Conservation (phyloP, 2,329 filamentous ascomycete species). For the Beauveria australis region DNA sequence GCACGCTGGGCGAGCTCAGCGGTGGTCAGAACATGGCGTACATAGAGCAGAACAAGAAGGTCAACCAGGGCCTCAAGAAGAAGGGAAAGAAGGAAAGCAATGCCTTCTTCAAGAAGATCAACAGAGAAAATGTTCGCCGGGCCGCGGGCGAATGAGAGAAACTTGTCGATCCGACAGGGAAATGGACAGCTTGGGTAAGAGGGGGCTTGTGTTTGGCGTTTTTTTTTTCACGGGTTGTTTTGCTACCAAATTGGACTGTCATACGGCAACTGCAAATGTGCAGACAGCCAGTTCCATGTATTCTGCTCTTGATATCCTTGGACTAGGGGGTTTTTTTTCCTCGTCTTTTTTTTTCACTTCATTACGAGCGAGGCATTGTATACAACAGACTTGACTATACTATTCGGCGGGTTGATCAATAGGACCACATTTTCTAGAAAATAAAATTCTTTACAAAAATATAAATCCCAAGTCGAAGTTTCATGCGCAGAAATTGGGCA, state of each 20-base stretch:
- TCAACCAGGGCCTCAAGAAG: slow-evolving; percentile 40
- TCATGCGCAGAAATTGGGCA: too few species aligned
- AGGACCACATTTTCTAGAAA: too few species aligned
- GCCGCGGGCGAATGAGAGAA: slow-evolving; percentile 22
- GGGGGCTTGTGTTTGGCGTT: background rate
- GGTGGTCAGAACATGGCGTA: slow-evolving; percentile 98
- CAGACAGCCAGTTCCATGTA: background rate
- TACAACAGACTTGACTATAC: background rate
- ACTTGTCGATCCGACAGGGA: background rate
- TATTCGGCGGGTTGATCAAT: too few species aligned
- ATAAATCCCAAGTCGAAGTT: too few species aligned
- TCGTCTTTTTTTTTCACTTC: background rate
- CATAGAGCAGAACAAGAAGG: slow-evolving; percentile 69
- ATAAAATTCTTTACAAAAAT: too few species aligned
- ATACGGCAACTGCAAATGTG: background rate
- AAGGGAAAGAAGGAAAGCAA: slow-evolving; percentile 31
- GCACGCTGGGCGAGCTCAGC: slow-evolving; percentile 74
- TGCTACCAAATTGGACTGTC: background rate
- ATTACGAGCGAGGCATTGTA: background rate
- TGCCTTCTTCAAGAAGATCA: slow-evolving; percentile 35
- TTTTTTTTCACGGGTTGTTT: background rate
- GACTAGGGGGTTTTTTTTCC: background rate
- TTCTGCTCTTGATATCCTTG: background rate
- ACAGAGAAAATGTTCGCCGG: slow-evolving; percentile 31
- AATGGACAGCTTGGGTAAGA: background rate